These are phyloP conservation scores for Kuraishia molischiana DNA, from an alignment of 805 yeast genomes.

Conservation along the genomic window DNA sequence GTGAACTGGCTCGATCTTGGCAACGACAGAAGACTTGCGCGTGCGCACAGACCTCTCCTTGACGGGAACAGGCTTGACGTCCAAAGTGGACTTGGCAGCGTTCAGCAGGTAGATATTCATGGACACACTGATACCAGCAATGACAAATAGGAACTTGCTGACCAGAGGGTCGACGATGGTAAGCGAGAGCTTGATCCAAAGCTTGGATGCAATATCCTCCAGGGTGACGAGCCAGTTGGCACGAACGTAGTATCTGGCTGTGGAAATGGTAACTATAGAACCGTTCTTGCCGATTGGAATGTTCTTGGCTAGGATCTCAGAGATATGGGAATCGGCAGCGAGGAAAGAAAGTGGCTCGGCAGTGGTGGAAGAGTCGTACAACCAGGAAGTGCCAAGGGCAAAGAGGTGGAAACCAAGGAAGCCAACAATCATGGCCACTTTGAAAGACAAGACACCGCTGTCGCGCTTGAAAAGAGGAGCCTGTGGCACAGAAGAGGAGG, in stretches of 20 bases:
- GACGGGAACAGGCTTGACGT: conserved; percentile 9
- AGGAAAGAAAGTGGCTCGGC: conserved; percentile 15
- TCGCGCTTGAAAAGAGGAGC: conserved; percentile 23
- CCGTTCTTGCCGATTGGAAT: conserved; percentile 32
- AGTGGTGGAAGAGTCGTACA: conserved; percentile 34
- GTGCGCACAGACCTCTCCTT: not conserved
- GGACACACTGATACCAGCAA: conserved; percentile 64
- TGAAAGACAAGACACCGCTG: conserved; percentile 40
- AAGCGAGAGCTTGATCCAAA: conserved; percentile 45
- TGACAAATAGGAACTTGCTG: conserved; percentile 66
- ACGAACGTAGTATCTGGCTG: conserved; percentile 50
- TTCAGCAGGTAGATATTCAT: conserved; percentile 80
- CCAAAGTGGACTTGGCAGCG: conserved; percentile 59
- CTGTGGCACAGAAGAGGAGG: conserved; percentile 22
- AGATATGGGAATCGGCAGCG: conserved; percentile 5
- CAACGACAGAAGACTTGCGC: conserved; percentile 5
- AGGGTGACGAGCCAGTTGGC: conserved; percentile 41
- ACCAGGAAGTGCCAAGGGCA: conserved; percentile 65
- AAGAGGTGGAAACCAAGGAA: conserved; percentile 57
- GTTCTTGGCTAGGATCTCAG: conserved; percentile 29
- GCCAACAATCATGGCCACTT: conserved; percentile 47
- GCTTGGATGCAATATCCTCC: conserved; percentile 48
- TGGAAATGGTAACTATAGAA: conserved; percentile 45
- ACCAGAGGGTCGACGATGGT: conserved; percentile 76
- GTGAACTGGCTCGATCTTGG: conserved; percentile 5